Evolutionary conservation across 306 rosid genomes (phyloP).

Genomic region (Chamaecrista fasciculata): DNA sequence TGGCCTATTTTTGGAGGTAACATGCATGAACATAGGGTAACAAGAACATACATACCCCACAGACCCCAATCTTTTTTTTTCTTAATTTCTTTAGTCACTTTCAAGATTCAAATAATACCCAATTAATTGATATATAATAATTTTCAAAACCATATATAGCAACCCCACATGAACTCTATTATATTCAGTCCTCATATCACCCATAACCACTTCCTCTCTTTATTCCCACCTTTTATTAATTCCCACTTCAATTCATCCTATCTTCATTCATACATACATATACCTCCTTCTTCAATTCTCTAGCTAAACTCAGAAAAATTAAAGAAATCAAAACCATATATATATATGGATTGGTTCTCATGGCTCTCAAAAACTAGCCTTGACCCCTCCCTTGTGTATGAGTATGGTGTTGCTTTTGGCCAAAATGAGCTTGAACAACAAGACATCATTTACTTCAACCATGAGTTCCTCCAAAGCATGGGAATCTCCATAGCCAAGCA

Average conservation of each 20-base stretch:
- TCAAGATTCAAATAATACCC: constrained; percentile 41
- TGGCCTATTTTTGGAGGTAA: constrained; percentile 31
- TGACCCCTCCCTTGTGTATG: constrained; percentile 68
- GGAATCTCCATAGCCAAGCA: constrained; percentile 94
- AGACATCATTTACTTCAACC: constrained; percentile 78
- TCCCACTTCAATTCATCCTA: neutral
- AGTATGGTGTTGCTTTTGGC: constrained; percentile 75
- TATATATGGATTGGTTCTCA: constrained; percentile 97
- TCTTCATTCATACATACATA: constrained; percentile 10
- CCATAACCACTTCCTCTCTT: constrained; percentile 5
- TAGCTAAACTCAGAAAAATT: no score
- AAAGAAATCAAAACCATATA: constrained; percentile 1
- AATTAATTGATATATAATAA: neutral
- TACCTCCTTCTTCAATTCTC: neutral
- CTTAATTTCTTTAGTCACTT: constrained; percentile 37
- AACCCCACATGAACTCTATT: constrained; percentile 16
- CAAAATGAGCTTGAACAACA: constrained; percentile 88
- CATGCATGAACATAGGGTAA: constrained; percentile 30
- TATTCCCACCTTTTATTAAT: neutral
- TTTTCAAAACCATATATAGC: neutral
- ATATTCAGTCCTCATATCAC: constrained; percentile 10
- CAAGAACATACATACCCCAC: constrained; percentile 36
- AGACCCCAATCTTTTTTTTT: neutral
- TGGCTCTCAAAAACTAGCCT: constrained; percentile 79
- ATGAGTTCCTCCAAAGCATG: constrained; percentile 94